phyloP scores from a whole-genome alignment of 495 filamentous ascomycete genomes.

The Talaromyces liani region DNA sequence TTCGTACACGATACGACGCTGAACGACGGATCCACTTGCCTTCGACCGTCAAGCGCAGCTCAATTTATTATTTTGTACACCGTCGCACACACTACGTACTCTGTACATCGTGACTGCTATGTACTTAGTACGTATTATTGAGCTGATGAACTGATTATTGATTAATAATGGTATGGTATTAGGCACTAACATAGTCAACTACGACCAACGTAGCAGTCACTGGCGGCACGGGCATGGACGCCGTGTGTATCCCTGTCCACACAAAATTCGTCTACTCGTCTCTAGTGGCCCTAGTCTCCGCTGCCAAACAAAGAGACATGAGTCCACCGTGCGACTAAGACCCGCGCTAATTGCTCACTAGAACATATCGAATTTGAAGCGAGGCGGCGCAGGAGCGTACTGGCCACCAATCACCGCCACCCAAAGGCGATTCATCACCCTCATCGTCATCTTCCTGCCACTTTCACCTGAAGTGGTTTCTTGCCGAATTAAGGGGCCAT shows the following conservation, averaged over 20 bases:
- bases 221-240: background rate
- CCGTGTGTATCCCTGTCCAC: background rate
- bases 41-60: background rate
- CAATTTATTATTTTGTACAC: background rate
- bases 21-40: background rate
- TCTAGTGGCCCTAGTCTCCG: constrained; percentile 6
- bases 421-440: background rate
- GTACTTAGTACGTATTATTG: background rate
- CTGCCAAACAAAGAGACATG: constrained; percentile 10
- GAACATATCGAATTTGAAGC: constrained; percentile 5
- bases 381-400: background rate
- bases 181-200: background rate
- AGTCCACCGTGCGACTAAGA: background rate
- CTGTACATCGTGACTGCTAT: background rate
- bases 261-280: background rate
- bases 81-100: background rate
- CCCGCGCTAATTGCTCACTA: constrained; percentile 7
- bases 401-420: background rate
- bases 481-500: constrained; percentile 1
- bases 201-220: background rate
- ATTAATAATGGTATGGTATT: background rate
- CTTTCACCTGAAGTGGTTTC: background rate
- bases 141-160: background rate
- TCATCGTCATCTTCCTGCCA: constrained; percentile 1
- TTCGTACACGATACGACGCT: background rate